These are phyloP conservation scores for Monosporozyma yasuniensis DNA, from an alignment of 805 yeast genomes.

Conservation along the genomic window DNA sequence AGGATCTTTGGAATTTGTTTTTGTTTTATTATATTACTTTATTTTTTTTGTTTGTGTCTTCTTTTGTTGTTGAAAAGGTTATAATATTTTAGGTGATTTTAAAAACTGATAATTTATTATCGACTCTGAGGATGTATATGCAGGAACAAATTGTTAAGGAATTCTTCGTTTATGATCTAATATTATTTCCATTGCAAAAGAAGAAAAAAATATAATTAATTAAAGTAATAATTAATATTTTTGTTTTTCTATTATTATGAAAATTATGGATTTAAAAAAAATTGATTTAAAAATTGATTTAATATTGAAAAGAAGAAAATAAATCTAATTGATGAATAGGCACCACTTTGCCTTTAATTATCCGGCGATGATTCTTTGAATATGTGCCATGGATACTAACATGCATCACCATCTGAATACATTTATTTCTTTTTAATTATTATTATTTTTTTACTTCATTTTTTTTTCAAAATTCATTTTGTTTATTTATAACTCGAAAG, in stretches of 20 bases:
- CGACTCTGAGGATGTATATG: conserved; percentile 64
- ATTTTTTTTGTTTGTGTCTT: neutral
- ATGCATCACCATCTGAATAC: conserved; percentile 96
- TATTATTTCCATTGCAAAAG: conserved; percentile 2
- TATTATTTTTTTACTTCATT: conserved; percentile 2
- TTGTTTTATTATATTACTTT: neutral
- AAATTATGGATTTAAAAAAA: neutral
- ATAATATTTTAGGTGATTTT: conserved; percentile 16
- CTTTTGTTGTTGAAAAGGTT: neutral
- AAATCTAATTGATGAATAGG: conserved; percentile 31
- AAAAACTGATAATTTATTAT: conserved; percentile 28
- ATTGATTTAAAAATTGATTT: conserved; percentile 19
- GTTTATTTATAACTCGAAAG: too few relatives aligned
- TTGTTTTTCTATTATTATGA: neutral
- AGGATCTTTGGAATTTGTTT: neutral
- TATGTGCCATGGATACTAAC: conserved; percentile 76
- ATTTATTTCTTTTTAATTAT: conserved; percentile 7
- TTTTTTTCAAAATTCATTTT: neutral
- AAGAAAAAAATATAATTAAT: neutral
- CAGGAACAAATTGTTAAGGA: conserved; percentile 61
- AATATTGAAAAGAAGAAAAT: conserved; percentile 18
- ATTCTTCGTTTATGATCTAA: conserved; percentile 68
- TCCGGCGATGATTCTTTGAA: conserved; percentile 35
- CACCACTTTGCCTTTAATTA: conserved; percentile 30
- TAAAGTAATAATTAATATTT: neutral